Percentiles rank a stretch among this genome's conserved stretches.
phyloP scores from a whole-genome alignment of 257 asterid genomes.

The Solanum rostratum region DNA sequence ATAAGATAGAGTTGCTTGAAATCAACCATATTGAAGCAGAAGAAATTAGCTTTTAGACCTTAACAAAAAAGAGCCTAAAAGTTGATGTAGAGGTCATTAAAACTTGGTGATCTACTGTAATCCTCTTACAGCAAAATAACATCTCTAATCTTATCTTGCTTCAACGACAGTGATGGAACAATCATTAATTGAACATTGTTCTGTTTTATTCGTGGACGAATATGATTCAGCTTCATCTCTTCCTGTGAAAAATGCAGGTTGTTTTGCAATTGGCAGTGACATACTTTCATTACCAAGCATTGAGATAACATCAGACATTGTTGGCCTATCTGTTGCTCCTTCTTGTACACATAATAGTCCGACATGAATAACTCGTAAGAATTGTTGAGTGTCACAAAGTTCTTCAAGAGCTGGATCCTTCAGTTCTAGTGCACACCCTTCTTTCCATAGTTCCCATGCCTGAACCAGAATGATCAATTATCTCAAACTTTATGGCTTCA shows the following conservation, averaged over 20 bases:
- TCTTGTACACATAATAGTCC: slow-evolving; percentile 52
- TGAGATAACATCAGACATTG: slow-evolving; percentile 29
- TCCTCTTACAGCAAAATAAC: not conserved
- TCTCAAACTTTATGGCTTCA: not conserved
- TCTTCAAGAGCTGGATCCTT: slow-evolving; percentile 28
- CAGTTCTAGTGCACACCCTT: slow-evolving; percentile 16
- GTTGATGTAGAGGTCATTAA: not conserved
- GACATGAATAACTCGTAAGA: slow-evolving; percentile 30
- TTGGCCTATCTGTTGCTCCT: slow-evolving; percentile 37
- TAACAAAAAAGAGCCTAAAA: not conserved
- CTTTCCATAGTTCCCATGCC: slow-evolving; percentile 46
- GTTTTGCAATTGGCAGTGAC: slow-evolving; percentile 14
- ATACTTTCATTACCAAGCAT: slow-evolving; percentile 34
- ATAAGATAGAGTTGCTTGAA: not conserved
- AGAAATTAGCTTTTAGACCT: not conserved
- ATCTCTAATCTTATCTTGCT: not conserved
- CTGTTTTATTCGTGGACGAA: not conserved
- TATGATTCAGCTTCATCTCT: not conserved
- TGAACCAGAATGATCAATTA: not conserved
- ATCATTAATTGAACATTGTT: not conserved
- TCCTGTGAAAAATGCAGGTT: slow-evolving; percentile 34
- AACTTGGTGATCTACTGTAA: not conserved
- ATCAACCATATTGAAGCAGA: not conserved
- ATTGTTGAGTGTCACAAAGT: slow-evolving; percentile 14
- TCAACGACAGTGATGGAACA: slow-evolving; percentile 3